Conservation (phyloP, 495 filamentous ascomycete genomes). For the Hyaloscypha variabilis region DNA sequence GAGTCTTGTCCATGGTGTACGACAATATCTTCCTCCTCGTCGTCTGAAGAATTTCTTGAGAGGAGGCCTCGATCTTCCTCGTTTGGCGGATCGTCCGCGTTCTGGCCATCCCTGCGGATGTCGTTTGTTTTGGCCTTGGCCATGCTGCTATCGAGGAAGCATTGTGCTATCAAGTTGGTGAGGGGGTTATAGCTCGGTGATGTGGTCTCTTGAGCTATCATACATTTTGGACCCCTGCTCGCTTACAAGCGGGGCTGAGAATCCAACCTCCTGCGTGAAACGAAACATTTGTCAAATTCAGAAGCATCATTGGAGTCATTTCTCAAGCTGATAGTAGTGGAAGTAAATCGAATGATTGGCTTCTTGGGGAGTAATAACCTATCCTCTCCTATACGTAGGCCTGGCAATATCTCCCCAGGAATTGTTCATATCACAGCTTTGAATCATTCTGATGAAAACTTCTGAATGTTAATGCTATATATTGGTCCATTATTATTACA, state of each 20-base stretch:
- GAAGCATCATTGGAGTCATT: background rate
- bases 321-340: background rate
- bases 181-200: background rate
- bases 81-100: slow-evolving; percentile 22
- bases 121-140: slow-evolving; percentile 31
- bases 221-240: slow-evolving; percentile 8
- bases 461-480: background rate
- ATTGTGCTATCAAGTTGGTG: slow-evolving; percentile 26
- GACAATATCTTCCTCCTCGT: slow-evolving; percentile 38
- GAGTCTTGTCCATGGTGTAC: slow-evolving; percentile 35
- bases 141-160: slow-evolving; percentile 35
- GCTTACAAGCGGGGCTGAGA: slow-evolving; percentile 15
- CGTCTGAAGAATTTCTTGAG: slow-evolving; percentile 35
- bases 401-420: background rate
- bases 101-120: slow-evolving; percentile 25
- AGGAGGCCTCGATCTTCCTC: slow-evolving; percentile 52
- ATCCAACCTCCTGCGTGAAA: background rate
- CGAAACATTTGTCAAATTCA: background rate
- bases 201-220: background rate
- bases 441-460: background rate
- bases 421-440: background rate
- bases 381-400: background rate
- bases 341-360: background rate
- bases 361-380: background rate
- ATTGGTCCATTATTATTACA: slow-evolving; percentile 11